Conservation (phyloP, 768 basidiomycete genomes). For the Dentipellis sp. region DNA sequence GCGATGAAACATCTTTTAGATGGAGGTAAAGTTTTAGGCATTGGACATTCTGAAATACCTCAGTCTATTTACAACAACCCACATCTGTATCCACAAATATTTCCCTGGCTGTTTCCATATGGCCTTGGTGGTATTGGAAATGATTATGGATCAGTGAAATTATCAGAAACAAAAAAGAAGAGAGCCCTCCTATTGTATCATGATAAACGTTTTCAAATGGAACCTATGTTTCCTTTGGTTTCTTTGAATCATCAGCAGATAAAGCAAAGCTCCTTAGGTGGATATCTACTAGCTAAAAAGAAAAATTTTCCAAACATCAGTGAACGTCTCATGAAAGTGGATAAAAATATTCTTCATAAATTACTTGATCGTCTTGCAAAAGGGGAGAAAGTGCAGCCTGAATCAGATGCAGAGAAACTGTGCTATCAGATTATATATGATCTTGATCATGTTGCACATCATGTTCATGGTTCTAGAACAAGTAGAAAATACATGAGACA, state of each 20-base stretch:
- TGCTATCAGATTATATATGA: slow-evolving; percentile 9
- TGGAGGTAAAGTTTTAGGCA: slow-evolving; percentile 19
- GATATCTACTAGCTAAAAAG: slow-evolving; percentile 14
- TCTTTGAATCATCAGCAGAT: slow-evolving; percentile 33
- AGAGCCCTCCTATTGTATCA: slow-evolving; percentile 26
- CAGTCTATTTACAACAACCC: slow-evolving; percentile 27
- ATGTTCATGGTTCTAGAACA: slow-evolving; percentile 12
- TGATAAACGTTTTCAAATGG: slow-evolving; percentile 31
- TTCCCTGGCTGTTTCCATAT: slow-evolving; percentile 35
- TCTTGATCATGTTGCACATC: slow-evolving; percentile 7
- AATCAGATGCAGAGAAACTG: slow-evolving; percentile 2
- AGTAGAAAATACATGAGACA: slow-evolving; percentile 9
- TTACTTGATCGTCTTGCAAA: background rate
- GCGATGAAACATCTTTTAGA: slow-evolving; percentile 22
- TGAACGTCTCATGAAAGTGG: background rate
- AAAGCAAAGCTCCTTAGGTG: slow-evolving; percentile 17
- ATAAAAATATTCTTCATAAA: background rate
- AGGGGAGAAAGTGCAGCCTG: background rate
- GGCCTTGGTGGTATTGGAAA: slow-evolving; percentile 26
- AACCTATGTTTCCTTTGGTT: slow-evolving; percentile 27
- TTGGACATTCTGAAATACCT: slow-evolving; percentile 20
- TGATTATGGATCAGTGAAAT: background rate
- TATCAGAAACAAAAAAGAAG: slow-evolving; percentile 21
- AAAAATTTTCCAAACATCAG: slow-evolving; percentile 6
- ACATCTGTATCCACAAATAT: slow-evolving; percentile 27